Base-by-base conservation (phyloP, 768 basidiomycete genomes). In the Rhodotorula toruloides region DNA sequence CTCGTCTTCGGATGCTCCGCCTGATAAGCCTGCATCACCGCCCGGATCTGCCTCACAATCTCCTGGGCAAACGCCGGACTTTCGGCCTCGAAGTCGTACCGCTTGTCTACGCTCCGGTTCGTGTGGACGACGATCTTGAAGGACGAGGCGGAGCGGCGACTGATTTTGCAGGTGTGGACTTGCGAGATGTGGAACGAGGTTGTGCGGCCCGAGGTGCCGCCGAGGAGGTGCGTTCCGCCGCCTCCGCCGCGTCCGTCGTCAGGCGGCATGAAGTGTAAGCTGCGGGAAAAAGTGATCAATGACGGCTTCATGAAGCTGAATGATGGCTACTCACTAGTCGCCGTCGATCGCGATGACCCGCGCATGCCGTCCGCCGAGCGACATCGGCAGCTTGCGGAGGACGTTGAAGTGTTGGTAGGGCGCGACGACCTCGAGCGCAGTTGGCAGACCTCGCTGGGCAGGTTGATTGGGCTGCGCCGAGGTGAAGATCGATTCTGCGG, bases 1-100 rank as follows among this genome's bases (percentile, higher is more conserved):
- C 43, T 6, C 43, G 11, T 32, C 31, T n/a, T 11, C 36, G 27
- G 9, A 6, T 13, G 25, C 56, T 37, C 46, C 27, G 12, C 39
- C 3, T 46, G 25, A 19, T 54, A 63, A 6, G 16, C 17, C 54
- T 25, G 31, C 54, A 49, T 58, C 32, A 67, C 50, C 22, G 27
- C 16, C 31, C 44, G 39, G 2, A 71, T 40, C 13, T 40, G n/a
- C 34, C 43, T 59, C n/a, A 64, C 54, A 40, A 37, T 80, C 88
- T 73, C 74, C 89, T 89, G 83, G 53, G 93, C 91, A 61, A 85
- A 75, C 76, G 86, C 87, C 3, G 88, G 82, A 71, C 80, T 91
- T 77, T 94, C 93, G 0, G 92, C 94, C 79, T 99, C 96, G 76
- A 96, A 97, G 74, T 98, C 94, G 76, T 97, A 98, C 44, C 91